Percentiles rank a stretch among this genome's conserved stretches.
These are phyloP conservation scores for Poa pratensis DNA, from an alignment of 176 grass and related monocot genomes.

Conservation along the genomic window DNA sequence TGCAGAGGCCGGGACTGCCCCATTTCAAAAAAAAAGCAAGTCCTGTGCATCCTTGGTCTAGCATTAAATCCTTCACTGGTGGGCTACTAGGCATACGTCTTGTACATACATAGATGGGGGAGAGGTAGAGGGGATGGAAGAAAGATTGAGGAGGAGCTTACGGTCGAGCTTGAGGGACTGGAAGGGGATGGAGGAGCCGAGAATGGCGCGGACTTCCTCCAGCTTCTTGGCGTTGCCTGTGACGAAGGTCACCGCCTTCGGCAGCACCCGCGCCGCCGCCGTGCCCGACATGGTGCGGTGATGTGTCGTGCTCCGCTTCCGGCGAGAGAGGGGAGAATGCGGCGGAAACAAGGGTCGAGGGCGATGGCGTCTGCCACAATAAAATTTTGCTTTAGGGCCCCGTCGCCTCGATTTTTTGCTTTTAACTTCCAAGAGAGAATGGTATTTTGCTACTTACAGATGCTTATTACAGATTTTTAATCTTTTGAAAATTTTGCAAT, in stretches of 20 bases:
- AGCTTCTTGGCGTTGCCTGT: slow-evolving; percentile 99
- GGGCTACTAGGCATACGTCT: not conserved
- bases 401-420: no score
- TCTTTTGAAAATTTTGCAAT: no score
- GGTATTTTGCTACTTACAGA: no score
- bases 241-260: slow-evolving; percentile 90
- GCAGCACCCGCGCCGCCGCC: slow-evolving; percentile 58
- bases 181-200: slow-evolving; percentile 88
- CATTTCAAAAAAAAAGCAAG: no score
- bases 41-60: not conserved
- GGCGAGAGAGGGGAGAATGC: slow-evolving; percentile 11
- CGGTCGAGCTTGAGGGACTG: slow-evolving; percentile 90
- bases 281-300: slow-evolving; percentile 44
- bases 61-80: not conserved
- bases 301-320: not conserved
- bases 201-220: slow-evolving; percentile 87
- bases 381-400: not conserved
- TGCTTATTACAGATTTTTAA: no score
- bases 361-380: not conserved
- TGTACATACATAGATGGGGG: not conserved
- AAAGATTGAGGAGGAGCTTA: slow-evolving; percentile 20
- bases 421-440: not conserved
- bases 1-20: no score
- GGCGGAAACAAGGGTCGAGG: not conserved
- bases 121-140: not conserved